phyloP scores from a whole-genome alignment of 371 early-diverging fungal species.

The Apophysomyces sp. region DNA sequence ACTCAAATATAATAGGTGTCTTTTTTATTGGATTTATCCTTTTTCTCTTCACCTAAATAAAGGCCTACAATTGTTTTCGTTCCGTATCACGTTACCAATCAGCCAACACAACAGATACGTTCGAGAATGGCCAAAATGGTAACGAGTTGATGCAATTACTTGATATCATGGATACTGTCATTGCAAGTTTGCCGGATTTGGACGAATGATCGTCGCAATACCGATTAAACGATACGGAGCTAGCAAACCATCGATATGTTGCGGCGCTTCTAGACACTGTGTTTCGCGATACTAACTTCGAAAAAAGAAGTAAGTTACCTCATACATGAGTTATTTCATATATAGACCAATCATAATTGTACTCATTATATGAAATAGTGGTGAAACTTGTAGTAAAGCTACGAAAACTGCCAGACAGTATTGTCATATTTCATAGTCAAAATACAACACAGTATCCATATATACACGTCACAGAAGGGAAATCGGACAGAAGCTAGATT shows the following conservation, averaged over 20 bases:
- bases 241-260: neutral
- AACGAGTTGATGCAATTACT: conserved; percentile 1
- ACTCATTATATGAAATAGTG: neutral
- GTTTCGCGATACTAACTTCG: conserved; percentile 1
- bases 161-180: neutral
- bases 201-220: too few species aligned
- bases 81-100: too few species aligned
- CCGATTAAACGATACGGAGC: neutral
- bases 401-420: neutral
- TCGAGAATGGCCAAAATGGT: neutral
- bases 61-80: too few species aligned
- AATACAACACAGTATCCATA: too few species aligned
- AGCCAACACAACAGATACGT: too few species aligned
- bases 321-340: neutral
- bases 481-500: too few species aligned
- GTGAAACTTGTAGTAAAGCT: neutral
- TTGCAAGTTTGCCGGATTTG: too few species aligned
- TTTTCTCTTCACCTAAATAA: too few species aligned
- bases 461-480: too few species aligned
- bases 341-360: neutral
- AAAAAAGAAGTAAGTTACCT: conserved; percentile 3
- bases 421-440: too few species aligned
- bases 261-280: neutral
- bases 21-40: too few species aligned
- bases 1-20: too few species aligned